phyloP scores from a whole-genome alignment of 2,329 filamentous ascomycete species.

The Pyrenochaeta sp. region DNA sequence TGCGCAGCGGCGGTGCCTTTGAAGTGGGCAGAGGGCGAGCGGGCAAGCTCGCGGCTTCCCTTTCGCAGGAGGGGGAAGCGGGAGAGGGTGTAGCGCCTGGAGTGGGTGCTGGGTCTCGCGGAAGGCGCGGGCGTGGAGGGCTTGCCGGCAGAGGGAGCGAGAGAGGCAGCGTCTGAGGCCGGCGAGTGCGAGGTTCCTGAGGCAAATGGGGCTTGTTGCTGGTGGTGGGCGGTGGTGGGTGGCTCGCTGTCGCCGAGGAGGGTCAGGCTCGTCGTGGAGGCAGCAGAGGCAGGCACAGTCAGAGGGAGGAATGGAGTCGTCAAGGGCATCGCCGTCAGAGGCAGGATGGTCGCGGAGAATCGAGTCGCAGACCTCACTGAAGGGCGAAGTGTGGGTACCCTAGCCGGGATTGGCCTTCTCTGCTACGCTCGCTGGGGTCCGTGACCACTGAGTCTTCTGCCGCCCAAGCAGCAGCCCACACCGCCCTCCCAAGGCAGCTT shows the following conservation, averaged over 20 bases:
- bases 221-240: slow-evolving; percentile 10
- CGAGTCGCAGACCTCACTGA: slow-evolving; percentile 37
- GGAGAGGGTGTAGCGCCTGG: slow-evolving; percentile 41
- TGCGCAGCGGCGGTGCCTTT: slow-evolving; percentile 29
- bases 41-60: slow-evolving; percentile 37
- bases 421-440: slow-evolving; percentile 22
- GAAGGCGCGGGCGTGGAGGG: slow-evolving; percentile 18
- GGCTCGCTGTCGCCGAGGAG: slow-evolving; percentile 14
- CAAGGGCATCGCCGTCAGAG: slow-evolving; percentile 45
- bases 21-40: slow-evolving; percentile 26
- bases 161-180: slow-evolving; percentile 13
- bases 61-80: slow-evolving; percentile 48
- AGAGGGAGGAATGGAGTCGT: slow-evolving; percentile 41
- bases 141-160: slow-evolving; percentile 5
- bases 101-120: slow-evolving; percentile 18
- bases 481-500: slow-evolving; percentile 40
- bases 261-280: slow-evolving; percentile 13
- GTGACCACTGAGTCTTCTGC: slow-evolving; percentile 35
- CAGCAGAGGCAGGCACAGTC: slow-evolving; percentile 29
- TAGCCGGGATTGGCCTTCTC: slow-evolving; percentile 42
- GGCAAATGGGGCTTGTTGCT: slow-evolving; percentile 1
- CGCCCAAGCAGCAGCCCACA: slow-evolving; percentile 30
- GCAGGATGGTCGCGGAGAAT: slow-evolving; percentile 44
- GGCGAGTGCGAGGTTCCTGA: slow-evolving; percentile 8
- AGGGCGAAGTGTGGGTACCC: slow-evolving; percentile 46